Percentiles rank a stretch among this genome's conserved stretches.
phyloP scores from a whole-genome alignment of 139 green algal species.

The Chlamydomonas incerta region DNA sequence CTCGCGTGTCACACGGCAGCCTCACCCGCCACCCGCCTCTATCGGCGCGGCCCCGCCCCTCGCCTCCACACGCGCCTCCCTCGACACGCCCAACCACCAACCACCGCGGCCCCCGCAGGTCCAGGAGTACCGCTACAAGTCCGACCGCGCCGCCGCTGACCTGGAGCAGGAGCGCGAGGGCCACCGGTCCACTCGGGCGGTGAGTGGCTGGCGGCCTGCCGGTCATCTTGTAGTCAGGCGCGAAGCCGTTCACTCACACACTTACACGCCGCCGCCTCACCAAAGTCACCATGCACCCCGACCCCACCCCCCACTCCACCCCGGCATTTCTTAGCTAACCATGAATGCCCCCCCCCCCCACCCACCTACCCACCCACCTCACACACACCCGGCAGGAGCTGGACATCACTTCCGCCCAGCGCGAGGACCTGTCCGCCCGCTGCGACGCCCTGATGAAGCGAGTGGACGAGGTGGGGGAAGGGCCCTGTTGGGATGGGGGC shows the following conservation, averaged over 20 bases:
- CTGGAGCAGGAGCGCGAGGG: conserved; percentile 18
- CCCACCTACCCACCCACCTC: not conserved
- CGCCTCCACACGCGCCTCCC: not conserved
- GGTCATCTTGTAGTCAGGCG: no score
- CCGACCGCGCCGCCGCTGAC: not conserved
- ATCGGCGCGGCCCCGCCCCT: not conserved
- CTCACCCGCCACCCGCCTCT: no score
- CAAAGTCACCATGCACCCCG: no score
- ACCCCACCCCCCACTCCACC: no score
- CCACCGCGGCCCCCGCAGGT: not conserved
- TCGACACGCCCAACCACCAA: no score
- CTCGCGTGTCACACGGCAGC: no score
- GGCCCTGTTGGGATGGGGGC: not conserved
- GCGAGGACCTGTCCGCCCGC: not conserved
- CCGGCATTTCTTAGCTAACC: no score
- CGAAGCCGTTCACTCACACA: no score
- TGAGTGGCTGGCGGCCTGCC: no score
- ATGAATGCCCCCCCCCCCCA: not conserved
- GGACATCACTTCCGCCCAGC: not conserved
- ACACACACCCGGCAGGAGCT: conserved; percentile 4
- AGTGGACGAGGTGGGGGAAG: conserved; percentile 4
- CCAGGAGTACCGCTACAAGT: not conserved
- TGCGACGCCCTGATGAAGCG: not conserved
- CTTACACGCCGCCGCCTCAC: no score
- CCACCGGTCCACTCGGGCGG: conserved; percentile 3